Base-by-base conservation (phyloP, 768 basidiomycete species). In the Hericium rajendrae region DNA sequence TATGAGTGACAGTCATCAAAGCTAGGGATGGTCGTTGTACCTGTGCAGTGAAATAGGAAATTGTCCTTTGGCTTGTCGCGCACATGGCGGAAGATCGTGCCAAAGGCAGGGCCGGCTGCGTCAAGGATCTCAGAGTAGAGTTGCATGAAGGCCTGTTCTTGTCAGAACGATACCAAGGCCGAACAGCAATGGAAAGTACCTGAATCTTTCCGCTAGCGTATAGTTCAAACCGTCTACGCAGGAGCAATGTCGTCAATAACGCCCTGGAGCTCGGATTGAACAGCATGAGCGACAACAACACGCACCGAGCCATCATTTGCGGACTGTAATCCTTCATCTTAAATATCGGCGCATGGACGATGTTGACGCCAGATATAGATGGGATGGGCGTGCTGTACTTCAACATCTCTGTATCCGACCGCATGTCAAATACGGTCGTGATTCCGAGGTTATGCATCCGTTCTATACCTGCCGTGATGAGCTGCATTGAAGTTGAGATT, bases 191-290 rank as follows among this genome's bases (percentile, higher is more conserved):
- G 26, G n/a, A 20, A 55, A 62, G 51, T 63, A 84, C 88, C 76
- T 91, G 89, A 20, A 80, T 88, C 67, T 86, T 89, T 11, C 85
- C 88, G 63, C 83, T 86, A 26, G 88, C 85, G 58, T 91, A 91
- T 18, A 91, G 69, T 60, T 84, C 79, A 63, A 83, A 88, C 60
- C 85, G 76, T 67, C 85, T 86, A 60, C 40, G 32, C 4, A 32
- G 8, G 32, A 6, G 32, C 32, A 32, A 32, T 10, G 32, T 10
- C 32, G 8, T 32, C 32, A 32, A 32, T 32, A 9, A 32, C 9
- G 48, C 37, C 15, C 55, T 40, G 24, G 41, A 13, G 24, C 28
- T 57, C 4, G 22, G 22, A 26, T 24, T 24, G 24, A 24, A 18
- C 41, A 12, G 41, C 41, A 37, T 15, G 32, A 40, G 26, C 57